Evolutionary conservation across 148 eudicot species (phyloP).

Genomic region (Chenopodium quinoa): DNA sequence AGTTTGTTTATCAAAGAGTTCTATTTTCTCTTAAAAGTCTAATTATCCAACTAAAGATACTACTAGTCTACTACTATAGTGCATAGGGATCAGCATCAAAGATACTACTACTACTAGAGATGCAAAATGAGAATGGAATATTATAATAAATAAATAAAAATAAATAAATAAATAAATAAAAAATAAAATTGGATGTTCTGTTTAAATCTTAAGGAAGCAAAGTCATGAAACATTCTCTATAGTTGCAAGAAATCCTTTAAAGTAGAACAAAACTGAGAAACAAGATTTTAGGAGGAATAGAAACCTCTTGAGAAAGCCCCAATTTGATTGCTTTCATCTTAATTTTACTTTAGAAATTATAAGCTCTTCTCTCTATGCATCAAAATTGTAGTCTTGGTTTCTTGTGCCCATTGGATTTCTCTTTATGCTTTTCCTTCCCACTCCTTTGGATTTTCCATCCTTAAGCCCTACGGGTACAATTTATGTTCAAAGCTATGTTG

Average conservation of each 20-base stretch:
- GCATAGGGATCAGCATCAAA: conserved; percentile 22
- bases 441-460: conserved; percentile 26
- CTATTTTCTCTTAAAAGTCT: not conserved
- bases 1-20: no score
- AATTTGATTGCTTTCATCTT: conserved; percentile 44
- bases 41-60: conserved; percentile 2
- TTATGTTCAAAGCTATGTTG: no score
- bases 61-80: not conserved
- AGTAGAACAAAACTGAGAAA: not conserved
- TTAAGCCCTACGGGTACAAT: conserved; percentile 11
- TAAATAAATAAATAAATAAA: no score
- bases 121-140: not conserved
- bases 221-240: conserved; percentile 4
- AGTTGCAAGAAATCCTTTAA: conserved; percentile 17
- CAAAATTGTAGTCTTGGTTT: conserved; percentile 39
- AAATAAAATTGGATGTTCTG: not conserved
- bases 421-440: conserved; percentile 69
- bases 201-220: not conserved
- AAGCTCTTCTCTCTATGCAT: conserved; percentile 54
- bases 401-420: conserved; percentile 58
- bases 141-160: no score
- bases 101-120: conserved; percentile 5
- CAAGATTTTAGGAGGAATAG: conserved; percentile 20
- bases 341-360: conserved; percentile 45
- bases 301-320: conserved; percentile 25